These are phyloP conservation scores for Calonectria ilicicola DNA, from an alignment of 2,329 filamentous ascomycete genomes.

Conservation along the genomic window DNA sequence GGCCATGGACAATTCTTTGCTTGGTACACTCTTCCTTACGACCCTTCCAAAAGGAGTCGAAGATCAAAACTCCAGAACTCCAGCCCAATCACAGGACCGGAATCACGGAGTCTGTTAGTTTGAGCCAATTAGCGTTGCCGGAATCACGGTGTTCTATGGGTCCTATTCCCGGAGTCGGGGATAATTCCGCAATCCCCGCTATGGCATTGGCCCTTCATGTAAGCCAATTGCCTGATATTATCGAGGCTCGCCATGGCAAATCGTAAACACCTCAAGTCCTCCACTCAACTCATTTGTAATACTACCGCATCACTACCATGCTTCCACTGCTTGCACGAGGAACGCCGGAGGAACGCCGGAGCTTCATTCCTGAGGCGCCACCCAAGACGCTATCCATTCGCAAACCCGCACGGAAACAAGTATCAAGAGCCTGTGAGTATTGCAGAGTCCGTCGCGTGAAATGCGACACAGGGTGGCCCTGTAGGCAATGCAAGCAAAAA, in stretches of 20 bases:
- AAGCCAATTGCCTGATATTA: background rate
- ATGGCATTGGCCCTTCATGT: background rate
- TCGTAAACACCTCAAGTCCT: background rate
- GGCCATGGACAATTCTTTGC: background rate
- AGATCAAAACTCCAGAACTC: conserved; percentile 19
- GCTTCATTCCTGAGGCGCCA: background rate
- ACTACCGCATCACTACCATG: background rate
- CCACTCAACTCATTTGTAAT: conserved; percentile 1
- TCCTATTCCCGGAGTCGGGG: conserved; percentile 1
- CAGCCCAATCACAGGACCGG: background rate
- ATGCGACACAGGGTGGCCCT: conserved; percentile 36
- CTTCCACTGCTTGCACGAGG: conserved; percentile 23
- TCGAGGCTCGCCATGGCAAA: background rate
- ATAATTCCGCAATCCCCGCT: conserved; percentile 29
- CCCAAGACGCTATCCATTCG: background rate
- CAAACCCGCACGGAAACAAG: conserved; percentile 33
- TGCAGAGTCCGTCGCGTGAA: conserved; percentile 37
- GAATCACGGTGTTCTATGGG: conserved; percentile 21
- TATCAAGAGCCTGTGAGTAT: conserved; percentile 37
- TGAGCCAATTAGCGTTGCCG: conserved; percentile 15
- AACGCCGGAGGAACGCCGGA: conserved; percentile 21
- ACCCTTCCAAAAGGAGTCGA: conserved; percentile 14
- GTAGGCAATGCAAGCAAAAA: conserved; percentile 28
- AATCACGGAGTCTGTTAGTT: background rate
- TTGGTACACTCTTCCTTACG: background rate